Percentiles rank a stretch among this genome's conserved stretches.
These are phyloP conservation scores for Neurospora terricola DNA, from an alignment of 495 filamentous ascomycete species.

Conservation along the genomic window DNA sequence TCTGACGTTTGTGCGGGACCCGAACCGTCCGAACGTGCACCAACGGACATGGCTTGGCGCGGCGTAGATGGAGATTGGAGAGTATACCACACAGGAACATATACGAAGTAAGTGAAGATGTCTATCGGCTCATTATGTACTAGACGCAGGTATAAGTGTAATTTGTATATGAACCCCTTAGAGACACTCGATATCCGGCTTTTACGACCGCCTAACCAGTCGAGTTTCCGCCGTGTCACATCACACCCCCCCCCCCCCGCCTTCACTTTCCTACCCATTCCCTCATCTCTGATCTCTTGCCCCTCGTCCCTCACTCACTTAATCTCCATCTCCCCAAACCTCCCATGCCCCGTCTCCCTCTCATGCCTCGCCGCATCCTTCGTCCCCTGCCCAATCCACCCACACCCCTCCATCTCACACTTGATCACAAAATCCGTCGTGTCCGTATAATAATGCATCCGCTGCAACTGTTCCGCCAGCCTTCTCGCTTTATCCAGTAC, in stretches of 20 bases:
- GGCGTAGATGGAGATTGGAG: neutral
- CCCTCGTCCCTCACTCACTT: neutral
- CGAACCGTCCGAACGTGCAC: neutral
- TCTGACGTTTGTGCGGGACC: neutral
- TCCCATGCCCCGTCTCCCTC: constrained; percentile 21
- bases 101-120: neutral
- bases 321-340: constrained; percentile 27
- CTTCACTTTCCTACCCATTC: neutral
- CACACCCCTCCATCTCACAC: constrained; percentile 55
- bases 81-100: too few species aligned
- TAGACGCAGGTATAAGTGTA: neutral
- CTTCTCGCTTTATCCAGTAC: constrained; percentile 59
- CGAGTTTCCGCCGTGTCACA: neutral
- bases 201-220: neutral
- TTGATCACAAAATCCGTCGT: constrained; percentile 72
- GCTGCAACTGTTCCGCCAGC: constrained; percentile 56
- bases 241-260: neutral
- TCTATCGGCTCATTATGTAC: neutral
- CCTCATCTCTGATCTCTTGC: neutral
- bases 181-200: neutral
- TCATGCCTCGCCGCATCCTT: constrained; percentile 20
- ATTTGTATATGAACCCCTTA: neutral
- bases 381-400: constrained; percentile 65
- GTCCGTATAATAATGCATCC: constrained; percentile 82
- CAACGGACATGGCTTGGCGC: neutral